These are phyloP conservation scores for Albugo candida DNA, from an alignment of 352 stramenopile genomes.

Conservation along the genomic window DNA sequence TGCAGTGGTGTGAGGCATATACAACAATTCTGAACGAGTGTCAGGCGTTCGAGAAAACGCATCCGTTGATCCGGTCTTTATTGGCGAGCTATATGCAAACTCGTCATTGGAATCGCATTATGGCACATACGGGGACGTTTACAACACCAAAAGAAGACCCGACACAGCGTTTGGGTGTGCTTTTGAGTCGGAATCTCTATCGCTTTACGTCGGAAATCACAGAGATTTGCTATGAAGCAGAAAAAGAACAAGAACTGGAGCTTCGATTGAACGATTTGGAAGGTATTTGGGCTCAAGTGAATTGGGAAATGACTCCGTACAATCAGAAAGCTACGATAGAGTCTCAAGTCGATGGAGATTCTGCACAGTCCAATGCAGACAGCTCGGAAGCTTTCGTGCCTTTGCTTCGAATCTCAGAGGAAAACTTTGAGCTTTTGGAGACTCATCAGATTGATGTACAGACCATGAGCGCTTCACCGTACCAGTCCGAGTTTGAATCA, in stretches of 20 bases:
- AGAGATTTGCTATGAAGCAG: constrained; percentile 91
- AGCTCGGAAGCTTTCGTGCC: constrained; percentile 72
- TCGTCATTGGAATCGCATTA: constrained; percentile 87
- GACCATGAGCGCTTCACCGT: constrained; percentile 89
- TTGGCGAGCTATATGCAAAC: constrained; percentile 81
- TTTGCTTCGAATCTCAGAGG: constrained; percentile 84
- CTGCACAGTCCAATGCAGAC: constrained; percentile 7
- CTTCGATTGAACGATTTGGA: constrained; percentile 80
- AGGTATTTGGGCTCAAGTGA: constrained; percentile 81
- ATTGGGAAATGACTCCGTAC: constrained; percentile 88
- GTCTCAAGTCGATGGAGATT: no score
- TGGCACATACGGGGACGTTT: constrained; percentile 80
- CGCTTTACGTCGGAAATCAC: constrained; percentile 89
- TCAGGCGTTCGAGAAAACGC: constrained; percentile 71
- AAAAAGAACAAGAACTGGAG: constrained; percentile 93
- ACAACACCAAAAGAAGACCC: constrained; percentile 85
- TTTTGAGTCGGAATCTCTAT: constrained; percentile 86
- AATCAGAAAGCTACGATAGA: constrained; percentile 19
- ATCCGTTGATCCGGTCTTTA: constrained; percentile 56
- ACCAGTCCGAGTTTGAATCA: constrained; percentile 88
- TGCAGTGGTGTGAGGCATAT: constrained; percentile 84
- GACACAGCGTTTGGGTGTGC: constrained; percentile 73
- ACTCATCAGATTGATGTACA: constrained; percentile 93
- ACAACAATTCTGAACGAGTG: constrained; percentile 62
- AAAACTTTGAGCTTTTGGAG: constrained; percentile 94